Evolutionary conservation across 805 yeast species (phyloP).

Genomic region (Blastobotrys chiropterorum): DNA sequence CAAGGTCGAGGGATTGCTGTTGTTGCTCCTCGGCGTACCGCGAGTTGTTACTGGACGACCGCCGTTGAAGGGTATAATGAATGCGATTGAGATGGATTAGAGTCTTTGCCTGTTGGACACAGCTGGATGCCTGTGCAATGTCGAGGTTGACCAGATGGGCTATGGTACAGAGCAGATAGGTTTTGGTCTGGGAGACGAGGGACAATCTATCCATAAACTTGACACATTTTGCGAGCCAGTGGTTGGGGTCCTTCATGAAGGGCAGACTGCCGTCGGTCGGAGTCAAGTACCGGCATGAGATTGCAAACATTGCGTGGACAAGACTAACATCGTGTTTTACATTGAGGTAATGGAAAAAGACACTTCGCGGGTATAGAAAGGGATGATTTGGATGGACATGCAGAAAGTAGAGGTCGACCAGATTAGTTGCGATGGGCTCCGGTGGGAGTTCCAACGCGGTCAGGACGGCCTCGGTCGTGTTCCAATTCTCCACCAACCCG

Average conservation of each 20-base stretch:
- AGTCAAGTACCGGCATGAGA: constrained; percentile 5
- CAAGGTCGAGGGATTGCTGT: neutral
- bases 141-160: constrained; percentile 1
- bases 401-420: constrained; percentile 3
- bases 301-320: constrained; percentile 8
- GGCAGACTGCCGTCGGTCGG: neutral
- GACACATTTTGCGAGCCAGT: constrained; percentile 2
- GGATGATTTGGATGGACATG: constrained; percentile 7
- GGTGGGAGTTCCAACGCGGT: constrained; percentile 3
- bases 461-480: constrained; percentile 1
- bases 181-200: neutral
- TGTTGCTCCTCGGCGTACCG: constrained; percentile 1
- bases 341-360: constrained; percentile 2
- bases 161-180: neutral
- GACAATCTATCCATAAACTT: constrained; percentile 1
- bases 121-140: neutral
- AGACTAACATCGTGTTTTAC: constrained; percentile 2
- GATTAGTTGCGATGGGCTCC: neutral
- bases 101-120: neutral
- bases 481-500: neutral
- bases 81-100: neutral
- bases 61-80: neutral
- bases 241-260: constrained; percentile 3
- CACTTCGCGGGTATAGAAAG: constrained; percentile 3
- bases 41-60: constrained; percentile 3